These are phyloP conservation scores for Amanita exitialis DNA, from an alignment of 768 basidiomycete genomes.

Conservation along the genomic window DNA sequence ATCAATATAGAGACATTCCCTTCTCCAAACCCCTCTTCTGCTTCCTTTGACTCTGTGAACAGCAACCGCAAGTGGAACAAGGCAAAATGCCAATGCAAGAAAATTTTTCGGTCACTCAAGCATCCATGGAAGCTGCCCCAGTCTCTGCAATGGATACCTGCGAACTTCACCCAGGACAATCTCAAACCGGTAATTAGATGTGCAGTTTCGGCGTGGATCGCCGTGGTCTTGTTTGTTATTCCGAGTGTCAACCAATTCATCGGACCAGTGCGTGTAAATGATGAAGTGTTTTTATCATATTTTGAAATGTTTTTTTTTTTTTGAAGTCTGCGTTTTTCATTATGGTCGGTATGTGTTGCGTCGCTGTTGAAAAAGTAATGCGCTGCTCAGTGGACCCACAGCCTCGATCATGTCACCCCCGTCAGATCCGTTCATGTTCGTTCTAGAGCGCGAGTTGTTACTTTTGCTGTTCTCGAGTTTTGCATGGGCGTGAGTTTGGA, in stretches of 20 bases:
- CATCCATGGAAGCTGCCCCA: not conserved
- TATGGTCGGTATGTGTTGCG: conserved; percentile 35
- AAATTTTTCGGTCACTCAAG: not conserved
- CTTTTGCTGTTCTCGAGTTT: conserved; percentile 38
- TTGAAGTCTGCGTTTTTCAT: conserved; percentile 45
- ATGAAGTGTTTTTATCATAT: too few species aligned
- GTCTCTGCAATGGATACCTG: conserved; percentile 43
- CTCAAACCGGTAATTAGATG: conserved; percentile 56
- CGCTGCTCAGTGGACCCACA: conserved; percentile 14
- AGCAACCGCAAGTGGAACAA: too few species aligned
- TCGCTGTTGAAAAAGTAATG: not conserved
- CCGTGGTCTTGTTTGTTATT: conserved; percentile 49
- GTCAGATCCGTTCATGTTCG: conserved; percentile 52
- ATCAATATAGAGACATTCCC: too few species aligned
- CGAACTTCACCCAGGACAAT: conserved; percentile 47
- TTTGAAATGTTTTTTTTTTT: too few species aligned
- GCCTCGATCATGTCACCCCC: conserved; percentile 62
- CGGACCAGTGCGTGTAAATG: conserved; percentile 39
- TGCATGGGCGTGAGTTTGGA: conserved; percentile 42
- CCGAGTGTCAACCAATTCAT: conserved; percentile 34
- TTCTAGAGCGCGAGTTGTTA: conserved; percentile 54
- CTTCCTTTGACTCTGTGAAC: too few species aligned
- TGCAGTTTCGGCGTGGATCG: conserved; percentile 52
- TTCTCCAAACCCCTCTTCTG: too few species aligned
- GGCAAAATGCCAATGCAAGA: not conserved